Evolutionary conservation across 176 grass and related monocot genomes (phyloP).

Genomic region (Aegilops longissima): DNA sequence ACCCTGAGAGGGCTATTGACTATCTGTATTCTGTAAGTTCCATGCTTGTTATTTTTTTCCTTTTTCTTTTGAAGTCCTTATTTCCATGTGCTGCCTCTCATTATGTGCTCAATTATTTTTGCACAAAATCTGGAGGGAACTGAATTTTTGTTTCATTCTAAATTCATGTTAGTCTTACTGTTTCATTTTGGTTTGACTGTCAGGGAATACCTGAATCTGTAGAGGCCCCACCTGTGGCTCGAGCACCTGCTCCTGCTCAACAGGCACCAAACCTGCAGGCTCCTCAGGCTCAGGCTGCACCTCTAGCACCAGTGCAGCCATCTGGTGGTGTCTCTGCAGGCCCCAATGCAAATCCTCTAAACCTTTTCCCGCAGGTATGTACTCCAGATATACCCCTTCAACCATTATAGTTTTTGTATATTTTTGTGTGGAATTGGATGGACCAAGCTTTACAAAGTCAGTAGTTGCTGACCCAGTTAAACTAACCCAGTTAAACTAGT

Average conservation of each 20-base stretch:
- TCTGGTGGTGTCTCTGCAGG: slow-evolving; percentile 45
- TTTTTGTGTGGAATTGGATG: background rate
- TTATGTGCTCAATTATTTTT: background rate
- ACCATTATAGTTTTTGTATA: background rate
- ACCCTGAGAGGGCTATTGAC: slow-evolving; percentile 96
- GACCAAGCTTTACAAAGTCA: background rate
- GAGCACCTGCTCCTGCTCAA: slow-evolving; percentile 50
- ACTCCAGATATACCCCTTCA: background rate
- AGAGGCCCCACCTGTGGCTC: slow-evolving; percentile 61
- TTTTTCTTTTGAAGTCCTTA: background rate
- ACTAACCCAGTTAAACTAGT: background rate
- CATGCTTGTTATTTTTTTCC: slow-evolving; percentile 18
- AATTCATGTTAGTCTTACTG: background rate
- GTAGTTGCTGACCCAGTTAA: background rate
- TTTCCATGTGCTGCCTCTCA: slow-evolving; percentile 8
- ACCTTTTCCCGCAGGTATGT: slow-evolving; percentile 89
- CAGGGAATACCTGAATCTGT: slow-evolving; percentile 87
- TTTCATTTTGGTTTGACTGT: slow-evolving; percentile 21
- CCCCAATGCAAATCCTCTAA: slow-evolving; percentile 85
- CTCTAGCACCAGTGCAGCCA: slow-evolving; percentile 45
- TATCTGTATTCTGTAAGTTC: slow-evolving; percentile 92
- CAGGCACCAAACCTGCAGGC: slow-evolving; percentile 40
- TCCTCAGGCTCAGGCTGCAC: slow-evolving; percentile 45
- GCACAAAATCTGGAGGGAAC: background rate
- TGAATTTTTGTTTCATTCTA: background rate